phyloP scores from a whole-genome alignment of 768 basidiomycete species.

The Lentinula sp. region DNA sequence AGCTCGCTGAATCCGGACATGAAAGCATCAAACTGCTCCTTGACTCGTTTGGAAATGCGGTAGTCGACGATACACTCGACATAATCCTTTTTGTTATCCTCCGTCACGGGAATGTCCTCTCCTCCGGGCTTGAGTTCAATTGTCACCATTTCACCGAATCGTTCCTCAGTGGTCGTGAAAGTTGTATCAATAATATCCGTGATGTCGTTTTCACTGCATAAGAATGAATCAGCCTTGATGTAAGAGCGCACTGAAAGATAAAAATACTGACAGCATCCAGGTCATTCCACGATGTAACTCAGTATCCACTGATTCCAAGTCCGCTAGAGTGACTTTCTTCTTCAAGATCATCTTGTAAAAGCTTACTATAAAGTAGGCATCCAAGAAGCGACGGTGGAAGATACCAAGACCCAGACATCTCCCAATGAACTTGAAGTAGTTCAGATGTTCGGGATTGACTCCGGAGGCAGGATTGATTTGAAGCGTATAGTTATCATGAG shows the following conservation, averaged over 20 bases:
- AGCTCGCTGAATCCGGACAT: constrained; percentile 99
- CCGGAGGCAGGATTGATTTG: constrained; percentile 99
- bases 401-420: constrained; percentile 93
- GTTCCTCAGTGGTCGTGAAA: constrained; percentile 94
- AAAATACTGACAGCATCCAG: constrained; percentile 88
- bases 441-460: constrained; percentile 97
- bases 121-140: constrained; percentile 93
- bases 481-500: constrained; percentile 99
- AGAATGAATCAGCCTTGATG: constrained; percentile 12
- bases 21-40: constrained; percentile 98
- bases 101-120: constrained; percentile 78
- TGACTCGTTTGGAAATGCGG: constrained; percentile 94
- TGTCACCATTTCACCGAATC: constrained; percentile 97
- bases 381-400: constrained; percentile 98
- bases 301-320: constrained; percentile 94
- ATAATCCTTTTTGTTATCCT: constrained; percentile 99
- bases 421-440: constrained; percentile 99
- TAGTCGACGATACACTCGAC: constrained; percentile 93
- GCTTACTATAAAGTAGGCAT: constrained; percentile 98
- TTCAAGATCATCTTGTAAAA: constrained; percentile 99
- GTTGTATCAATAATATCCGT: constrained; percentile 98
- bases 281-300: constrained; percentile 92
- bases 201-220: constrained; percentile 87
- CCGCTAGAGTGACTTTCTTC: constrained; percentile 92
- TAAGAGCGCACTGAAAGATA: constrained; percentile 8